Base-by-base conservation (phyloP, 768 basidiomycete species). In the Neoboletus magnificus region DNA sequence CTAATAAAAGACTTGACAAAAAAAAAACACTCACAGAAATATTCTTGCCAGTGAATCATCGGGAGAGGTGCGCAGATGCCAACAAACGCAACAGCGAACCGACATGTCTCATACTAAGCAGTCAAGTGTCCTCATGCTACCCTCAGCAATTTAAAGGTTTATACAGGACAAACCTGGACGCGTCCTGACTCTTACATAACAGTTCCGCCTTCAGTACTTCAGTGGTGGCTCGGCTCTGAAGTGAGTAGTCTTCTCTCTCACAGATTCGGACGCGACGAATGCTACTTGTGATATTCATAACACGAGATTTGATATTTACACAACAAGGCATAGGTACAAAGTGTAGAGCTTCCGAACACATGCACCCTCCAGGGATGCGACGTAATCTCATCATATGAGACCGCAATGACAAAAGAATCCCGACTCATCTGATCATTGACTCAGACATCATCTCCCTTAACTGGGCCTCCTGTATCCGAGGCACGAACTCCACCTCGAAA, bases 401-500 rank as follows among this genome's bases (percentile, higher is more conserved):
- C 22, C 15, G 12, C 3, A 9, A 22, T 9, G 12, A 13, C 22
- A 2, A 32, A 32, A 12, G 12, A 32, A 1, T 32, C 29, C 22
- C 15, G 13, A 20, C 13, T 16, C 22, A 7, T 48, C 33, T 25
- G 8, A 20, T 50, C 23, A n/a, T 4, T 13, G 5, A 35, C 39
- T 39, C 22, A 23, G 52, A 32, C 57, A 66, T 45, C 48, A 61
- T 49, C 15, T 48, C 50, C 18, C 29, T 66, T 55, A 61, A 27
- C 40, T 2, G 32, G 3, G 27, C 9, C 29, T 59, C 54, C 10
- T 59, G 55, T 15, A 71, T 59, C 33, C 84, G 60, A 1, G 84
- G 82, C 54, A 77, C 74, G 58, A 87, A 86, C 1, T 68, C 61
- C 2, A 81, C 81, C 4, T 76, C 74, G 63, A 87, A 89, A 4